A percentile compares a stretch with the other conserved stretches of the same genome.
phyloP scores from a whole-genome alignment of 805 yeast genomes.

The Hanseniaspora lachancei region DNA sequence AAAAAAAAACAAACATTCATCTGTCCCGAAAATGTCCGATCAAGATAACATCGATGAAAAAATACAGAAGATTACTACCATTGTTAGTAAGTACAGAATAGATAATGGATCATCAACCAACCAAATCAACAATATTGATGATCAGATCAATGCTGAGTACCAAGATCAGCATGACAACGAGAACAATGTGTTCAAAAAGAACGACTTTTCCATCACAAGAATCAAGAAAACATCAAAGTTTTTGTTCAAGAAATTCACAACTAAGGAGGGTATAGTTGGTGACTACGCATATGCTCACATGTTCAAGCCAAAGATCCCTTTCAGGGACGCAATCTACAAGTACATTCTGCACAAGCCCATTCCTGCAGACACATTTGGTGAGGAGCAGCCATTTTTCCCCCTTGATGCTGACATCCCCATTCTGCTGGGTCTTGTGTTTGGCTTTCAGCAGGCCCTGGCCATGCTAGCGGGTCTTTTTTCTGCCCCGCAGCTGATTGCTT shows the following conservation, averaged over 20 bases:
- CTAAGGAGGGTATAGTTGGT: conserved; percentile 73
- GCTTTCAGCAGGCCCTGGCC: conserved; percentile 76
- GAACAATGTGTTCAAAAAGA: conserved; percentile 10
- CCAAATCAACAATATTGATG: neutral
- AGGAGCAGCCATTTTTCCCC: conserved; percentile 65
- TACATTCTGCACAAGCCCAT: conserved; percentile 30
- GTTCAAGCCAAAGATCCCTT: conserved; percentile 73
- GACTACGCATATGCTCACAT: conserved; percentile 71
- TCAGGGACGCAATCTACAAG: conserved; percentile 24
- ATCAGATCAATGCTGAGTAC: neutral
- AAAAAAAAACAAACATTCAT: neutral
- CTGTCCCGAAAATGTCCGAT: neutral
- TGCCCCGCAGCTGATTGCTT: conserved; percentile 65
- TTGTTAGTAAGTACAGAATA: conserved; percentile 8
- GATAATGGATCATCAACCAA: conserved; percentile 1
- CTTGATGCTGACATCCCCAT: conserved; percentile 69
- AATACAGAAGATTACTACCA: conserved; percentile 2
- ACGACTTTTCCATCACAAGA: conserved; percentile 7
- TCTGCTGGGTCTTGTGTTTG: conserved; percentile 61
- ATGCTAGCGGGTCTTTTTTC: conserved; percentile 87
- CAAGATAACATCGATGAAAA: neutral
- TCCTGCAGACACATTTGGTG: conserved; percentile 14
- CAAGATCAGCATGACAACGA: neutral
- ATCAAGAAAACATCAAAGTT: conserved; percentile 13
- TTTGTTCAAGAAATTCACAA: conserved; percentile 38